Base-by-base conservation (phyloP, 345 rosid genomes). In the Eucalyptus dawsonii region DNA sequence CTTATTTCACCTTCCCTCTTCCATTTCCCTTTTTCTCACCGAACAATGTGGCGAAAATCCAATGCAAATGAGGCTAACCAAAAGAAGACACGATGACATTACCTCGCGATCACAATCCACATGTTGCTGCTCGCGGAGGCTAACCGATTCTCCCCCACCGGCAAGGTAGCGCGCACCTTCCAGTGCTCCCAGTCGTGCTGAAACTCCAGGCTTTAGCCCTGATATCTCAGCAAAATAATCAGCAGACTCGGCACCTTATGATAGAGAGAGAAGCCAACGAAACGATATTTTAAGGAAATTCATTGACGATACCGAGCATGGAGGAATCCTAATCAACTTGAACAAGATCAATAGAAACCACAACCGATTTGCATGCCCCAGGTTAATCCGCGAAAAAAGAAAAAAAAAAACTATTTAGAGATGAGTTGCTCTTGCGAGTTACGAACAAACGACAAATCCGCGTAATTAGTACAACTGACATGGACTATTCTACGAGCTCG, bases 51-150 rank as follows among this genome's bases (percentile, higher is more conserved):
- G 62, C 62, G 62, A 56, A 53, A 53, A 56, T 5, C 62, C 62
- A 22, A 56, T 56, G 62, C 62, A 13, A 31, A 53, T 53, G 11
- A 53, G 58, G 58, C 58, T 3, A 53, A 53, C 58, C 58, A 4
- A 21, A 53, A 37, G 72, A 27, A 85, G 47, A 86, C 50, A 27
- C 10, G 47, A 13, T 62, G 37, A 24, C 87, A 42, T 90, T 27
- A 97, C 99, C 99, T 97, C 98, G 25, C 96, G 98, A 89, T 98
- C 99, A 88, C 99, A 97, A 89, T 98, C 99, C 88, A 98, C 98
- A 87, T 95, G 98, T 95, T 98, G 99, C 87, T 96, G 99, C 92
- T 98, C 98, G 45, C 99, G 97, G 10, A 98, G 99, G 94, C 98
- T 98, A 83, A 94, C 96, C 53, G 97, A 98, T 50, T 97, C 90